Evolutionary conservation across 1,284 basidiomycete species (phyloP).

Genomic region (Naganishia sp.): DNA sequence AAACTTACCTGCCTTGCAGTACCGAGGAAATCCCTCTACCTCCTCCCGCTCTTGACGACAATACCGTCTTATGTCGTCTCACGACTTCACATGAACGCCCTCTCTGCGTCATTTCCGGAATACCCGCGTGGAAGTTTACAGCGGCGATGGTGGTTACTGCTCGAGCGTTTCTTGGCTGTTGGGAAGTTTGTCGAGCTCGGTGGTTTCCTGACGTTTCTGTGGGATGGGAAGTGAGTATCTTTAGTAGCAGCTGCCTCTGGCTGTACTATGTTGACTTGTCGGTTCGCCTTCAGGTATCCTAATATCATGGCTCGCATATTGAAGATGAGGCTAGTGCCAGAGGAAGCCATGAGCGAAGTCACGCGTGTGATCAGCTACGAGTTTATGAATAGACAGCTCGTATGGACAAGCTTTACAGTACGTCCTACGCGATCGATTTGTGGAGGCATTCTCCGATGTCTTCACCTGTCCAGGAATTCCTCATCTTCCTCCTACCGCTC

Average conservation of each 20-base stretch:
- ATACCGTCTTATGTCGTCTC: constrained; percentile 75
- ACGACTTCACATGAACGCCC: constrained; percentile 71
- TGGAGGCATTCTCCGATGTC: neutral
- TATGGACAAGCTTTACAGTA: constrained; percentile 98
- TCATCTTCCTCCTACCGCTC: constrained; percentile 87
- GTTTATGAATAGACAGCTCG: constrained; percentile 98
- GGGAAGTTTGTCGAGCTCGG: constrained; percentile 64
- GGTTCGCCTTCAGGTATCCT: constrained; percentile 65
- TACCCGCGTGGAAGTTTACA: constrained; percentile 73
- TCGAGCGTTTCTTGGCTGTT: constrained; percentile 68
- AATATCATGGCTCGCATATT: constrained; percentile 80
- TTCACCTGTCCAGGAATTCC: constrained; percentile 73
- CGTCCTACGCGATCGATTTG: constrained; percentile 43
- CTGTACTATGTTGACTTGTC: neutral
- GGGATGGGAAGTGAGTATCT: constrained; percentile 72
- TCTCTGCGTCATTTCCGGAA: constrained; percentile 86
- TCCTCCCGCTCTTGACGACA: constrained; percentile 65
- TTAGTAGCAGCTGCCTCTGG: constrained; percentile 3
- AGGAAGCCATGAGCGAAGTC: constrained; percentile 62
- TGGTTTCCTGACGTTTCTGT: constrained; percentile 82
- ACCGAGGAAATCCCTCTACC: constrained; percentile 56
- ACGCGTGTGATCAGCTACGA: constrained; percentile 92
- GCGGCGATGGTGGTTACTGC: constrained; percentile 71
- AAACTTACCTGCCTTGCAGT: constrained; percentile 63
- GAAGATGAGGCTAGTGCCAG: constrained; percentile 74